These are phyloP conservation scores for Chalciporus piperatoides DNA, from an alignment of 1,284 basidiomycete genomes.

Conservation along the genomic window DNA sequence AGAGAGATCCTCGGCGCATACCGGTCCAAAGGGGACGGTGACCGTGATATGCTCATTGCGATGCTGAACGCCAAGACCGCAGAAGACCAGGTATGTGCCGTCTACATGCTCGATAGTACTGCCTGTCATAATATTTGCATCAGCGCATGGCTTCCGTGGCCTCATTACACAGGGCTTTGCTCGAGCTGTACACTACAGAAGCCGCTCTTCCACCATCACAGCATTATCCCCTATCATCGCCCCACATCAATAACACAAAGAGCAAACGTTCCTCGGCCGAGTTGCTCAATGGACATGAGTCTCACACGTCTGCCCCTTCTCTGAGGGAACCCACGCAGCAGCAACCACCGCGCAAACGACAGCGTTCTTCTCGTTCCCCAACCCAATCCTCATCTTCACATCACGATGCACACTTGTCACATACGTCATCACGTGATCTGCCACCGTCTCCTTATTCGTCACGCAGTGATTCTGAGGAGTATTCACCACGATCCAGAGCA, in stretches of 20 bases:
- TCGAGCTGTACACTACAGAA: constrained; percentile 54
- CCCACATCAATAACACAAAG: constrained; percentile 18
- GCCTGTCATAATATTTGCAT: constrained; percentile 12
- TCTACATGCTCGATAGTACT: constrained; percentile 4
- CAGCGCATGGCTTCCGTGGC: constrained; percentile 69
- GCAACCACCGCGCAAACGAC: constrained; percentile 43
- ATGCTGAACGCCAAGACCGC: constrained; percentile 87
- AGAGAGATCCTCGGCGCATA: constrained; percentile 85
- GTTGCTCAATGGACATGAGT: constrained; percentile 15
- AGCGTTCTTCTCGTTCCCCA: constrained; percentile 41
- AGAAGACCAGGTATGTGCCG: constrained; percentile 71
- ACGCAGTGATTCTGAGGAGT: constrained; percentile 35
- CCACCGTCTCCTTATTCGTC: constrained; percentile 35
- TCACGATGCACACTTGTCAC: constrained; percentile 25
- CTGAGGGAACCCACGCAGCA: constrained; percentile 25
- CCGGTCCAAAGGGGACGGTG: constrained; percentile 78
- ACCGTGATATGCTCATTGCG: constrained; percentile 83
- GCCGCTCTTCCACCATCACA: constrained; percentile 16
- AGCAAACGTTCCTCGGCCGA: constrained; percentile 19
- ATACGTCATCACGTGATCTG: constrained; percentile 31
- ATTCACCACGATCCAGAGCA: constrained; percentile 33
- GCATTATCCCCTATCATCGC: constrained; percentile 23
- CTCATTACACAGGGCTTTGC: constrained; percentile 62
- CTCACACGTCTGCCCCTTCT: constrained; percentile 9
- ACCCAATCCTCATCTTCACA: constrained; percentile 23